Conservation (phyloP, 192 early-diverging fungal species). For the Coemansia sp. region DNA sequence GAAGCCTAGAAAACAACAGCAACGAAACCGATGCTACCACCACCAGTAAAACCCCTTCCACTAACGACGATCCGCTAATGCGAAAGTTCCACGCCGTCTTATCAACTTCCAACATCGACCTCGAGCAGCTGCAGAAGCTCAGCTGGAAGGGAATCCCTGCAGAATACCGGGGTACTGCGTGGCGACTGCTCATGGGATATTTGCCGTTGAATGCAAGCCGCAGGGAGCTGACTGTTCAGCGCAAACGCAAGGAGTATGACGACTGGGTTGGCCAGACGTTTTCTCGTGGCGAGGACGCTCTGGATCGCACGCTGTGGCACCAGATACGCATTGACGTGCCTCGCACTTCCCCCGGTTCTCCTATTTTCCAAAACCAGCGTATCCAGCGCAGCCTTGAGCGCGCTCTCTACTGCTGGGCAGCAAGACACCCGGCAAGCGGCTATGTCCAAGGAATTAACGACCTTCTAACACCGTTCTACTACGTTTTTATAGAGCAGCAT, state of each 20-base stretch:
- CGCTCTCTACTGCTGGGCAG: conserved; percentile 96
- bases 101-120: conserved; percentile 64
- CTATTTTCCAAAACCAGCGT: conserved; percentile 75
- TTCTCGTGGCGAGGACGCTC: conserved; percentile 67
- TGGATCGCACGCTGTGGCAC: conserved; percentile 89
- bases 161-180: conserved; percentile 80
- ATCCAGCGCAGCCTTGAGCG: conserved; percentile 90
- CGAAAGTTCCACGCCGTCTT: conserved; percentile 62
- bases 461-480: conserved; percentile 92
- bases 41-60: background rate
- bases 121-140: conserved; percentile 74
- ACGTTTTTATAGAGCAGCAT: conserved; percentile 75
- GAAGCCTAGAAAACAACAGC: background rate
- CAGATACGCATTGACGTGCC: conserved; percentile 97
- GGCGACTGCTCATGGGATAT: conserved; percentile 95
- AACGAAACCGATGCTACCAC: background rate
- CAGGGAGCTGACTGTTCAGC: conserved; percentile 72
- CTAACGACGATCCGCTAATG: background rate
- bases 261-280: conserved; percentile 86
- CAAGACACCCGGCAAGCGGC: conserved; percentile 95
- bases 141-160: conserved; percentile 94
- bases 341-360: conserved; percentile 83
- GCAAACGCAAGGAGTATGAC: conserved; percentile 92
- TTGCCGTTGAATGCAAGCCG: conserved; percentile 87
- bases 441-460: conserved; percentile 99